Evolutionary conservation across 139 green algal species (phyloP).

Genomic region (Chlamydomonas asymmetrica): DNA sequence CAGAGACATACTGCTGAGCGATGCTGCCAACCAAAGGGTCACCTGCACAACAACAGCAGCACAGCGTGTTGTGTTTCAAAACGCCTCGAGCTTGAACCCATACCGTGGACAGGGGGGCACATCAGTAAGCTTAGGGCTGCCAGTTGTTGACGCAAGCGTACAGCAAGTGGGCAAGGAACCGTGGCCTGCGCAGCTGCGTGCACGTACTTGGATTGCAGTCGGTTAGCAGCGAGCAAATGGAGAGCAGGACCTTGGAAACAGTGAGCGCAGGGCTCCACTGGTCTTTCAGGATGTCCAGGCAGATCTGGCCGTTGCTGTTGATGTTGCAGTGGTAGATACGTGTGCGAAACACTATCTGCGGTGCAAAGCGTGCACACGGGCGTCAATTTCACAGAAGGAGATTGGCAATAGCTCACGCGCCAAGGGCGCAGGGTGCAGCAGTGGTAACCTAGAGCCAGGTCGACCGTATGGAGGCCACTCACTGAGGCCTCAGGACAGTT

Average conservation of each 20-base stretch:
- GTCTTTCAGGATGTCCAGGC: constrained; percentile 92
- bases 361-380: too few species aligned
- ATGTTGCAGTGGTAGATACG: constrained; percentile 97
- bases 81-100: not conserved
- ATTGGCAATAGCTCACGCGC: too few species aligned
- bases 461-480: too few species aligned
- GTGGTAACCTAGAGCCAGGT: too few species aligned
- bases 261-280: constrained; percentile 92
- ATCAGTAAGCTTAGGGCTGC: too few species aligned
- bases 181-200: not conserved
- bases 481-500: too few species aligned
- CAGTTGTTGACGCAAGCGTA: not conserved
- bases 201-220: constrained; percentile 87
- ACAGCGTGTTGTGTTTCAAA: not conserved
- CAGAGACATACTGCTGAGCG: constrained; percentile 81
- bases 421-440: too few species aligned
- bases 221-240: constrained; percentile 92
- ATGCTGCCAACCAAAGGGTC: constrained; percentile 92
- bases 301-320: constrained; percentile 85
- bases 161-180: not conserved
- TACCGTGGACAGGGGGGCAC: too few species aligned
- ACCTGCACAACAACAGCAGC: not conserved
- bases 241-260: constrained; percentile 86
- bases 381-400: too few species aligned
- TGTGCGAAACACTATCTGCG: constrained; percentile 77